Percentiles rank a stretch among this genome's conserved stretches.
Conservation (phyloP, 768 basidiomycete species). For the Mrakia blollopis region DNA sequence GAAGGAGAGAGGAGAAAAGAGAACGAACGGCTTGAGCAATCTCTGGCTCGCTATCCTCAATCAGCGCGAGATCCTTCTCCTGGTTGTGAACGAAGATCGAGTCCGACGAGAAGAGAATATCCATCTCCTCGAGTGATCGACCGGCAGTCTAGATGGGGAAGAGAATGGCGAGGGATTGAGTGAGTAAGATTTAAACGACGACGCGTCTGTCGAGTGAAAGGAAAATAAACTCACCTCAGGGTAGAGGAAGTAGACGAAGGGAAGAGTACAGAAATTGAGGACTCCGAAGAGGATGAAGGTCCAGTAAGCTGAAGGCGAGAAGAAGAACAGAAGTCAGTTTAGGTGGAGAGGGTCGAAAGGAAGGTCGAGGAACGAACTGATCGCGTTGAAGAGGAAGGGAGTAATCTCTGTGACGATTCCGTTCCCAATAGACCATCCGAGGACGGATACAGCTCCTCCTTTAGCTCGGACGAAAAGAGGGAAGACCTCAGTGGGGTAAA, state of each 20-base stretch:
- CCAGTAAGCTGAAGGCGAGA: background rate
- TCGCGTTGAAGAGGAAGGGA: conserved; percentile 35
- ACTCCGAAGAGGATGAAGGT: conserved; percentile 31
- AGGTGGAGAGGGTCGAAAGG: background rate
- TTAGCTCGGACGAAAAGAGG: conserved; percentile 35
- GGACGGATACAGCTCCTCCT: conserved; percentile 34
- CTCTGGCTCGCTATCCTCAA: conserved; percentile 29
- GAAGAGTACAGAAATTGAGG: conserved; percentile 23
- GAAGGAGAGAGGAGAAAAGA: background rate
- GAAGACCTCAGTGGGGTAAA: conserved; percentile 36
- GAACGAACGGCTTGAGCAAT: conserved; percentile 20
- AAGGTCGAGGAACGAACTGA: conserved; percentile 34
- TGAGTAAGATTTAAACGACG: background rate
- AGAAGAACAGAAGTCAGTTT: background rate
- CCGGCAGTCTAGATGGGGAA: conserved; percentile 5
- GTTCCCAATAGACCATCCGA: conserved; percentile 34
- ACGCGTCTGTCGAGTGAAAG: background rate
- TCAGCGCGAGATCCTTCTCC: conserved; percentile 14
- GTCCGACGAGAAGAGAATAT: conserved; percentile 23
- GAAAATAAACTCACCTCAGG: background rate
- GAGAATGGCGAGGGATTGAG: background rate
- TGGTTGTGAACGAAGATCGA: conserved; percentile 30
- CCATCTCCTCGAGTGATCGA: conserved; percentile 23
- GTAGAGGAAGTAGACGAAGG: conserved; percentile 26
- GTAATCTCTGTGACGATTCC: conserved; percentile 35